Conservation (phyloP, 1,284 basidiomycete species). For the Sporisorium iseilematis-ciliati region DNA sequence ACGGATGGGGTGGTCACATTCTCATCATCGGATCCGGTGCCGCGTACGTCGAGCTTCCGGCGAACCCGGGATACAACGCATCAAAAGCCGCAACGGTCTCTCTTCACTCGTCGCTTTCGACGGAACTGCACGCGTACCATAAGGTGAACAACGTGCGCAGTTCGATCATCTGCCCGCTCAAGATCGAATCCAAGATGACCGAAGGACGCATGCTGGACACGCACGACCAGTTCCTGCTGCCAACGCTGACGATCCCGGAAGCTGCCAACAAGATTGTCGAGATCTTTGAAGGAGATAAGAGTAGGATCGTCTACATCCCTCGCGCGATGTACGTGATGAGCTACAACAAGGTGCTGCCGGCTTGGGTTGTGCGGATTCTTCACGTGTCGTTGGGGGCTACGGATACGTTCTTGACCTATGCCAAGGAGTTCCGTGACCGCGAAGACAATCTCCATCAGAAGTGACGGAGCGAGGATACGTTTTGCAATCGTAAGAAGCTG, state of each 20-base stretch:
- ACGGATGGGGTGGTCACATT: constrained; percentile 59
- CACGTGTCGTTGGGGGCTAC: constrained; percentile 21
- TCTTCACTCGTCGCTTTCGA: constrained; percentile 43
- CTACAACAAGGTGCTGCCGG: constrained; percentile 37
- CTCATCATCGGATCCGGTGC: constrained; percentile 56
- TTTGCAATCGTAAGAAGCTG: background rate
- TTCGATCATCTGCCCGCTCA: constrained; percentile 57
- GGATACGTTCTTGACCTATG: constrained; percentile 45
- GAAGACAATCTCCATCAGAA: constrained; percentile 35
- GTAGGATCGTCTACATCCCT: constrained; percentile 50
- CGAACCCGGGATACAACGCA: constrained; percentile 52
- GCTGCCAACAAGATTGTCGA: constrained; percentile 50
- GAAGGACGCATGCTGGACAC: constrained; percentile 54
- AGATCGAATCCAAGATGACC: constrained; percentile 60
- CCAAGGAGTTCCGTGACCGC: constrained; percentile 31
- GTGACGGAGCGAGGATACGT: constrained; percentile 2
- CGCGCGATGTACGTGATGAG: constrained; percentile 40
- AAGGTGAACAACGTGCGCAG: constrained; percentile 53
- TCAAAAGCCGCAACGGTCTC: constrained; percentile 55
- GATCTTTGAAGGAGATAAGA: constrained; percentile 46
- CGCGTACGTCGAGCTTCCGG: constrained; percentile 52
- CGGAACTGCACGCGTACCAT: constrained; percentile 53
- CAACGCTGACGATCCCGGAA: constrained; percentile 54
- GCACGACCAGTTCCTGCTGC: constrained; percentile 50
- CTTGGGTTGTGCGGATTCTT: constrained; percentile 25